phyloP scores from a whole-genome alignment of 495 filamentous ascomycete genomes.

The Massariosphaeria phaeospora region DNA sequence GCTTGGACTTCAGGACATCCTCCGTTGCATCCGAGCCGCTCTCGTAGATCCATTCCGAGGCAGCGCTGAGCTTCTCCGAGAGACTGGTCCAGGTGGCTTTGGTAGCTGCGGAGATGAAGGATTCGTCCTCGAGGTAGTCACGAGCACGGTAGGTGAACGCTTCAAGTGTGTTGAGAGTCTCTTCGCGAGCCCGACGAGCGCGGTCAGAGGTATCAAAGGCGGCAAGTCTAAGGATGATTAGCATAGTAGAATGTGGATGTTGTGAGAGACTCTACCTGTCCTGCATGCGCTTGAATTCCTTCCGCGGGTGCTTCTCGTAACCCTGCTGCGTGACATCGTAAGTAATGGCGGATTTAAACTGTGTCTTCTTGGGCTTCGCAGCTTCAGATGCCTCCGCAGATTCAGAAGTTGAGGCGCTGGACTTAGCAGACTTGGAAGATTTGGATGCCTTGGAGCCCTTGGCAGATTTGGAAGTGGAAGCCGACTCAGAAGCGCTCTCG shows the following conservation, averaged over 20 bases:
- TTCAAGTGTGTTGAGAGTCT: constrained; percentile 87
- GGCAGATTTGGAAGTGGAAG: constrained; percentile 40
- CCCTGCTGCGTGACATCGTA: constrained; percentile 60
- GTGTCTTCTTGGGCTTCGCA: constrained; percentile 51
- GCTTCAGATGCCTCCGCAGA: constrained; percentile 42
- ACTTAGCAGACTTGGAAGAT: constrained; percentile 47
- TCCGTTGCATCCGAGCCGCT: constrained; percentile 72
- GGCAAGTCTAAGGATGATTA: constrained; percentile 50
- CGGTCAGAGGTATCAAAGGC: constrained; percentile 81
- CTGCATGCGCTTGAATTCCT: constrained; percentile 61
- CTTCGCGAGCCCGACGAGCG: constrained; percentile 71
- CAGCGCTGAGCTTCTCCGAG: constrained; percentile 57
- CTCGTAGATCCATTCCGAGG: constrained; percentile 86
- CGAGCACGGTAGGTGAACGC: constrained; percentile 86
- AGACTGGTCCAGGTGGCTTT: constrained; percentile 57
- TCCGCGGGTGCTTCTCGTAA: constrained; percentile 51
- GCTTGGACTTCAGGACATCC: constrained; percentile 64
- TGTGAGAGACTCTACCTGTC: constrained; percentile 37
- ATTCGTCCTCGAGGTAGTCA: constrained; percentile 70
- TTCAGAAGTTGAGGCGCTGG: constrained; percentile 40
- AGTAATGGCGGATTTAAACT: constrained; percentile 64
- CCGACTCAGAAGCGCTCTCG: constrained; percentile 40
- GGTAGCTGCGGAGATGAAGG: constrained; percentile 66
- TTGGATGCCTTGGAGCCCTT: constrained; percentile 46
- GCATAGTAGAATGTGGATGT: background rate